Evolutionary conservation across 2,329 filamentous ascomycete genomes (phyloP), one percentile per base, ranked within the genome.

Genomic region (Aspergillus luchuensis): DNA sequence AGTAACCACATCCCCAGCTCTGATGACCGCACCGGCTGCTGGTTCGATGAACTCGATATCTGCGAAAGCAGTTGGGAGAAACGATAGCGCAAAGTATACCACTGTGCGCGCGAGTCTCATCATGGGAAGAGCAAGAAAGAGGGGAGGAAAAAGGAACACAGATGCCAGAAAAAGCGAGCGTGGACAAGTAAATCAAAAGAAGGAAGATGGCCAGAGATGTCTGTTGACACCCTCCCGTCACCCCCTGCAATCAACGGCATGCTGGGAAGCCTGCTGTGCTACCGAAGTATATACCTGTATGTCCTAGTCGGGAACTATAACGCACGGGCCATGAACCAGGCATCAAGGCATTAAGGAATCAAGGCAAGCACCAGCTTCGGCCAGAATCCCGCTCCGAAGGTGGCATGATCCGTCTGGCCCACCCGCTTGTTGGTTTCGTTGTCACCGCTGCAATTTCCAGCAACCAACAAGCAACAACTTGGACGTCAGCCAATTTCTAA

Each of bases 21-120:
- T 72, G 21, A 86, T 65, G 13, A 78, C 78, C 17, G 80, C 77
- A 51, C 85, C 86, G 21, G 82, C 79, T 30, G 76, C 74, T 6
- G 87, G 86, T 17, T 70, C 73, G 50, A 79, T 81, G 75, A 89
- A 85, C 57, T 82, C 72, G 63, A 87, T 76, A 66, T 84, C 83
- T 57, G 84, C 85, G 60, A 80, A 68, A 25, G 76, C 80, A 60
- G 76, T 68, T n/a, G 78, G 72, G 50, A 77, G 69, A 41, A 84
- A 67, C 28, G 77, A 67, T 21, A 76, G 67, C 39, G 77, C 60
- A 53, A 74, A 66, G 45, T 74, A 67, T 57, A 80, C 60, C 17
- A 80, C 60, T 19, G 66, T 59, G 48, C 57, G 65, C 36, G 61
- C 56, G 57, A 74, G 41, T 59, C 64, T 66, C 73, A 76, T 77